phyloP scores from a whole-genome alignment of 1,284 basidiomycete genomes.

The Malassezia yamatoensis region DNA sequence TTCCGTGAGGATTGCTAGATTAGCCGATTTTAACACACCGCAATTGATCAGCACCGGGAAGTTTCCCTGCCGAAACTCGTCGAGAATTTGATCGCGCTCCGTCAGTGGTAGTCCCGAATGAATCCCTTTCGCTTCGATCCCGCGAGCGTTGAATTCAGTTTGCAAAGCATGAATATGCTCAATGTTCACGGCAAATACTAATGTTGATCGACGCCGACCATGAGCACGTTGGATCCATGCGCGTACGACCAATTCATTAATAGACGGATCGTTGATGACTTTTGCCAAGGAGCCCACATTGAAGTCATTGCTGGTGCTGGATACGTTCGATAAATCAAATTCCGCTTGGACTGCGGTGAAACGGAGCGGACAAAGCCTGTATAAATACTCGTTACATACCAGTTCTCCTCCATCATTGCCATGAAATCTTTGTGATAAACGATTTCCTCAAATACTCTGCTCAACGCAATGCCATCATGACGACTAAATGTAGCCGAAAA shows the following conservation, averaged over 20 bases:
- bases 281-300: slow-evolving; percentile 27
- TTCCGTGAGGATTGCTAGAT: slow-evolving; percentile 60
- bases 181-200: slow-evolving; percentile 81
- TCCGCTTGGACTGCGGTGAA: slow-evolving; percentile 41
- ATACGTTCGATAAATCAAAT: slow-evolving; percentile 29
- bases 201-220: slow-evolving; percentile 61
- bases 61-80: slow-evolving; percentile 60
- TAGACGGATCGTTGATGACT: slow-evolving; percentile 32
- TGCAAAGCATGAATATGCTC: slow-evolving; percentile 72
- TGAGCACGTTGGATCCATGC: slow-evolving; percentile 36
- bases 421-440: slow-evolving; percentile 89
- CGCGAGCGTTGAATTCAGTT: slow-evolving; percentile 61
- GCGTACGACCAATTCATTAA: slow-evolving; percentile 39
- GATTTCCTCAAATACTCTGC: slow-evolving; percentile 77
- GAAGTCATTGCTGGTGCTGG: slow-evolving; percentile 24
- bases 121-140: slow-evolving; percentile 75
- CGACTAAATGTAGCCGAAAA: slow-evolving; percentile 91
- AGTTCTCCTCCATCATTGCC: slow-evolving; percentile 81
- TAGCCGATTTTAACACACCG: slow-evolving; percentile 36
- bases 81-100: slow-evolving; percentile 61
- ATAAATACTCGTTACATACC: slow-evolving; percentile 52
- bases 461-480: slow-evolving; percentile 79
- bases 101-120: slow-evolving; percentile 58
- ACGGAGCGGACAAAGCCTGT: slow-evolving; percentile 38
- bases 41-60: slow-evolving; percentile 89